Conservation (phyloP, 2,329 filamentous ascomycete genomes). For the Alternaria sp. region DNA sequence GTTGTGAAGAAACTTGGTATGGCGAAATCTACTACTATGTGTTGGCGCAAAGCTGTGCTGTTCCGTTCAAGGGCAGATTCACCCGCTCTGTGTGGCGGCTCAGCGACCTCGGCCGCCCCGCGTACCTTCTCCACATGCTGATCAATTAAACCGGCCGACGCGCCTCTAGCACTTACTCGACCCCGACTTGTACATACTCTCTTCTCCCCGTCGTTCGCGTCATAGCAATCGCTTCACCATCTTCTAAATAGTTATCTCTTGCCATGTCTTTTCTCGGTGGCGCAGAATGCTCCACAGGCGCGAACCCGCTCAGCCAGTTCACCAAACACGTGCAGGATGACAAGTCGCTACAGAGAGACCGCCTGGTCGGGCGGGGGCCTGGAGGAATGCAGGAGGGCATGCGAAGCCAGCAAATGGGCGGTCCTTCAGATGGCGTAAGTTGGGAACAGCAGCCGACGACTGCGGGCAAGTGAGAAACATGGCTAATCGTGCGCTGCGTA, state of each 20-base stretch:
- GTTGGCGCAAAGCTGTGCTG: background rate
- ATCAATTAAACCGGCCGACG: slow-evolving; percentile 26
- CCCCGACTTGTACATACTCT: slow-evolving; percentile 14
- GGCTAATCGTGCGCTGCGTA: slow-evolving; percentile 52
- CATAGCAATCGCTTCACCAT: background rate
- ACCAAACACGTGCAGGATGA: slow-evolving; percentile 97
- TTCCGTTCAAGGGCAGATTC: background rate
- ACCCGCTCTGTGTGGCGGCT: slow-evolving; percentile 12
- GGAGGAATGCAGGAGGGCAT: slow-evolving; percentile 78
- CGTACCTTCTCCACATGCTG: slow-evolving; percentile 29
- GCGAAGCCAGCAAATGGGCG: slow-evolving; percentile 73
- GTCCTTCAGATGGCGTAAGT: slow-evolving; percentile 69
- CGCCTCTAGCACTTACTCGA: slow-evolving; percentile 7
- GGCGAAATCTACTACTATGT: background rate
- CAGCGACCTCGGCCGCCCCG: slow-evolving; percentile 29
- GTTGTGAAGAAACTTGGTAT: background rate
- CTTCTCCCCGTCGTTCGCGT: slow-evolving; percentile 8
- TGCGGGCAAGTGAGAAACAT: background rate
- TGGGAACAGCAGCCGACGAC: background rate
- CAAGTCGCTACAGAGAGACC: slow-evolving; percentile 90
- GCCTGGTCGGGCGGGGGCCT: slow-evolving; percentile 78
- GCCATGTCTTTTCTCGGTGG: slow-evolving; percentile 95
- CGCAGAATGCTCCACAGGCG: slow-evolving; percentile 94
- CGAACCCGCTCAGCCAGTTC: slow-evolving; percentile 96
- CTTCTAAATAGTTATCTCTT: background rate